Evolutionary conservation across 805 yeast genomes (phyloP), one percentile per base, ranked within the genome.

Genomic region (Helenozyma baotianmanensis): DNA sequence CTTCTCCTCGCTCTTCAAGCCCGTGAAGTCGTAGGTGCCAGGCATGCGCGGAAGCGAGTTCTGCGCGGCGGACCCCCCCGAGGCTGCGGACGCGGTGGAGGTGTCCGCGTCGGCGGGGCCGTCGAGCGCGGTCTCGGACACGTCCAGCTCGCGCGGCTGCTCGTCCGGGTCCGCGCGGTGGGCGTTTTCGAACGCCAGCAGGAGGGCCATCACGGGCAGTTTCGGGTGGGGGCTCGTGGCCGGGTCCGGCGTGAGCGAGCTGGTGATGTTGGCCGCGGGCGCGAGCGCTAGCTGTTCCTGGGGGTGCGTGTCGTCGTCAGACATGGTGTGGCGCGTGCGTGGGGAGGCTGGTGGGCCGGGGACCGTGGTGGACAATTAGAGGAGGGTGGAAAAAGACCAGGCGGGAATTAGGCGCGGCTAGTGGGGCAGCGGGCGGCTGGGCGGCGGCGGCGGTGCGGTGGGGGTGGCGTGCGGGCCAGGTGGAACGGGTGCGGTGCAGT

Each of bases 1-100:
- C 14, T 5, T 17, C 7, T 5, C 19, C n/a, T 32, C 33, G 21
- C 33, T 17, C n/a, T 62, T 58, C 23, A 72, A 47, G 1, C 74
- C 81, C 22, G 59, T 68, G 32, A 74, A 74, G 32, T 68, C 59
- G 35, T 64, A 51, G 1, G 73, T 62, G 2, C 70, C 77, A 1
- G 73, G 70, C 42, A 63, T 54, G 18, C 76, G 51, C 6, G 76
- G 77, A 25, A 42, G 36, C 10, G 43, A 33, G 13, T n/a, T 32
- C 17, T 22, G 42, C 2, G 13, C 19, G n/a, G 14, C 29, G 16
- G 35, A 13, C 9, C 8, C 15, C 18, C 18, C 29, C 4, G 16
- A 18, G 13, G 32, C 11, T 6, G n/a, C 23, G 23, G 10, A 29
- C 13, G 14, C 23, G 6, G 21, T 15, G 12, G 26, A 23, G 6